These are phyloP conservation scores for Pestalotiopsis sp. DNA, from an alignment of 2,329 filamentous ascomycete genomes.

Conservation along the genomic window DNA sequence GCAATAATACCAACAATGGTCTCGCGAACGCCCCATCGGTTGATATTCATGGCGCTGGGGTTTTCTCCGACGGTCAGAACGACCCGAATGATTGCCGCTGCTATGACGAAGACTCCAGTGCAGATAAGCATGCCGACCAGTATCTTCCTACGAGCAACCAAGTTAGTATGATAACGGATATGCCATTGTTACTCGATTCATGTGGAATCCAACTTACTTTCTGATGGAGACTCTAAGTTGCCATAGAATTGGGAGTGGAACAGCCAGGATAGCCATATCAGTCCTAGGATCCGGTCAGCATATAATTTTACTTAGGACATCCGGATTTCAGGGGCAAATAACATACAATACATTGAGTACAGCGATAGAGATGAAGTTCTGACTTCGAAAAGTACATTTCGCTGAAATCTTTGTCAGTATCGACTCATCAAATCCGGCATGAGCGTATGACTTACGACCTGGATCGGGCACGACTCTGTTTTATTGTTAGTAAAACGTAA, in stretches of 20 bases:
- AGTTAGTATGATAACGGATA: not conserved
- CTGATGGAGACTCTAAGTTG: slow-evolving; percentile 29
- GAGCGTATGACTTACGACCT: not conserved
- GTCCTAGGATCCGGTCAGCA: slow-evolving; percentile 19
- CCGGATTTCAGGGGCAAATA: not conserved
- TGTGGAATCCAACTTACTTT: slow-evolving; percentile 9
- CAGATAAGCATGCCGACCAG: slow-evolving; percentile 32
- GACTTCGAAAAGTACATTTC: slow-evolving; percentile 30
- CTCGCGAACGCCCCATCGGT: slow-evolving; percentile 39
- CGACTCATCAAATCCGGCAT: not conserved
- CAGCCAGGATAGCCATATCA: slow-evolving; percentile 31
- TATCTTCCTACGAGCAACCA: slow-evolving; percentile 25
- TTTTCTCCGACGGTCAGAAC: slow-evolving; percentile 29
- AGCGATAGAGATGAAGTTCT: slow-evolving; percentile 32
- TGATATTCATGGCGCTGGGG: slow-evolving; percentile 34
- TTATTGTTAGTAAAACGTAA: slow-evolving; percentile 1
- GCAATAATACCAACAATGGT: slow-evolving; percentile 36
- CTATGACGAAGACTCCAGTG: slow-evolving; percentile 37
- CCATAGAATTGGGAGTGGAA: slow-evolving; percentile 37
- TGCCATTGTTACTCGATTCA: not conserved
- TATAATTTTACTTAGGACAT: not conserved
- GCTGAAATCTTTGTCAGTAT: not conserved
- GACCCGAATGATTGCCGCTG: slow-evolving; percentile 34
- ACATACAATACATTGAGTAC: slow-evolving; percentile 29
- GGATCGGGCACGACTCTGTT: slow-evolving; percentile 4